These are phyloP conservation scores for Bryoerythrophyllum caledonicum DNA, from an alignment of 225 moss, liverwort and hornwort species.

Conservation along the genomic window DNA sequence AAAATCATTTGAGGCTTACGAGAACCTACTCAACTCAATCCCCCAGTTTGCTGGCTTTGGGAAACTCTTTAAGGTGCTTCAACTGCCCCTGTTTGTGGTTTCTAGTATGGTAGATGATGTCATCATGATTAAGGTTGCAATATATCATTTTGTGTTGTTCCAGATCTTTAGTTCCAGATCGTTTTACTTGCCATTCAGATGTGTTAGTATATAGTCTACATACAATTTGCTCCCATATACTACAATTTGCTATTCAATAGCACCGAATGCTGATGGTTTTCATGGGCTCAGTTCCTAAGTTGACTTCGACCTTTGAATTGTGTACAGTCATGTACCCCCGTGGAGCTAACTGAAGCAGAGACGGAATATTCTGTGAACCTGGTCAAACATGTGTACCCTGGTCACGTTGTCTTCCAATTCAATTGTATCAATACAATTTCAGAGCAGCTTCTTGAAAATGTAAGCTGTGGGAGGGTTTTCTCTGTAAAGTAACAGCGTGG, in stretches of 20 bases:
- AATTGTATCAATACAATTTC: conserved; percentile 85
- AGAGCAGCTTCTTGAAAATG: conserved; percentile 80
- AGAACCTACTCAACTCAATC: conserved; percentile 64
- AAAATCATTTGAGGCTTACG: conserved; percentile 59
- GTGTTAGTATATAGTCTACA: too few species aligned
- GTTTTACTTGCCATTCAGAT: conserved; percentile 10
- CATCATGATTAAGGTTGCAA: conserved; percentile 3
- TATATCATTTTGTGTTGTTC: background rate
- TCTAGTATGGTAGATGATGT: conserved; percentile 1
- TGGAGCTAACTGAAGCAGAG: conserved; percentile 88
- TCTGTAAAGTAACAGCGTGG: background rate
- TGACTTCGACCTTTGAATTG: conserved; percentile 5
- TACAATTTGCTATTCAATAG: background rate
- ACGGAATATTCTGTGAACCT: conserved; percentile 80
- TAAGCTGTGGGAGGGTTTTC: conserved; percentile 26
- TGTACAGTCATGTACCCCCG: conserved; percentile 66
- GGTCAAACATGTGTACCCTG: conserved; percentile 78
- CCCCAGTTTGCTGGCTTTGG: conserved; percentile 76
- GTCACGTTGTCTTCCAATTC: conserved; percentile 81
- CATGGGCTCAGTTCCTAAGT: background rate
- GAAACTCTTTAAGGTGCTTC: conserved; percentile 68
- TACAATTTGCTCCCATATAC: too few species aligned
- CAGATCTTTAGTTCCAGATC: conserved; percentile 1
- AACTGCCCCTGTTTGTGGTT: conserved; percentile 5
- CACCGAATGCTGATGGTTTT: background rate